phyloP scores from a whole-genome alignment of 2,329 filamentous ascomycete species.

The Phaeophleospora eucalypticola region DNA sequence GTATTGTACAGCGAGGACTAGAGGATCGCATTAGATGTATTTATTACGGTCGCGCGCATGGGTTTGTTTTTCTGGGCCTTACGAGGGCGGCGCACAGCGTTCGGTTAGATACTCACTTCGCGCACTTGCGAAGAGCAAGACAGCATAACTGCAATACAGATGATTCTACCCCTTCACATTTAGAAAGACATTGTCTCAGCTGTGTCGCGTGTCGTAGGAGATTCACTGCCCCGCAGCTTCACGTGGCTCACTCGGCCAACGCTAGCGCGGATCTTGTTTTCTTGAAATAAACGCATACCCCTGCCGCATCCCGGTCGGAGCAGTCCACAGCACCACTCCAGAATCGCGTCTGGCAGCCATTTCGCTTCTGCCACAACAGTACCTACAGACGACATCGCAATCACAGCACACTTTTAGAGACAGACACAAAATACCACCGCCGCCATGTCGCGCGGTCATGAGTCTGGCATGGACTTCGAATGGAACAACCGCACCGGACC shows the following conservation, averaged over 20 bases:
- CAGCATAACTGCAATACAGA: neutral
- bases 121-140: neutral
- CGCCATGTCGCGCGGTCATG: slow-evolving; percentile 35
- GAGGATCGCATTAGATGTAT: neutral
- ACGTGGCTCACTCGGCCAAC: neutral
- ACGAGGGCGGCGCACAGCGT: no score
- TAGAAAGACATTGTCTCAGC: no score
- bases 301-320: neutral
- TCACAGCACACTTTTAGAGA: neutral
- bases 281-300: neutral
- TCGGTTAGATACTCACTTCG: no score
- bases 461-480: slow-evolving; percentile 53
- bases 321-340: no score
- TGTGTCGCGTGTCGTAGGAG: neutral
- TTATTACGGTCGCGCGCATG: neutral
- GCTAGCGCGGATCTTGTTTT: neutral
- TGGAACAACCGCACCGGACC: slow-evolving; percentile 47
- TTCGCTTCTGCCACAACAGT: no score
- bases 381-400: neutral
- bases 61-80: no score
- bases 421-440: neutral
- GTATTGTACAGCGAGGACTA: slow-evolving; percentile 12
- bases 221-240: neutral
- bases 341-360: no score
- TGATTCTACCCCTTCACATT: no score